Percentiles rank a stretch among this genome's conserved stretches.
These are phyloP conservation scores for Chalara sp. DNA, from an alignment of 2,329 filamentous ascomycete species.

Conservation along the genomic window DNA sequence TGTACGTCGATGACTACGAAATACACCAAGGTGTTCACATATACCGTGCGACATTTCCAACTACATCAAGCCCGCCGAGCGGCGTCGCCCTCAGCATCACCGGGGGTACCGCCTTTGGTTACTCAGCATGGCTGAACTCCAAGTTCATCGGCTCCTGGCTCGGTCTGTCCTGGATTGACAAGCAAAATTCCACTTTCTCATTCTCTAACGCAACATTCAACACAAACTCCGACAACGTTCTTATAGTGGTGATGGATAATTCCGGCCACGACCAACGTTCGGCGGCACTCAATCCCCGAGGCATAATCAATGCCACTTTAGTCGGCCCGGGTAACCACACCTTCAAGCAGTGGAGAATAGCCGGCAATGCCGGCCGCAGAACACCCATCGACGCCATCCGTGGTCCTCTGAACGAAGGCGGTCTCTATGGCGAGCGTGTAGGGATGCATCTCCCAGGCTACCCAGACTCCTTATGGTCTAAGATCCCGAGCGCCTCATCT, in stretches of 20 bases:
- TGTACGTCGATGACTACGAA: constrained; percentile 38
- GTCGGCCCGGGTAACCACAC: constrained; percentile 22
- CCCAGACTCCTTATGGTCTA: constrained; percentile 38
- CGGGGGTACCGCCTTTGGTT: constrained; percentile 7
- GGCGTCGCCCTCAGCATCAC: too few relatives aligned
- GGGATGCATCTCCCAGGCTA: constrained; percentile 53
- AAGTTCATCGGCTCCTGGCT: constrained; percentile 46
- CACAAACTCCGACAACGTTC: constrained; percentile 30
- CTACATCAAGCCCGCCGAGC: too few relatives aligned
- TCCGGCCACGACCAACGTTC: constrained; percentile 50
- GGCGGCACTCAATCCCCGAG: constrained; percentile 39
- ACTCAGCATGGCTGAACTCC: constrained; percentile 39
- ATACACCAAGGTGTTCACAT: neutral
- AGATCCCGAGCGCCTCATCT: constrained; percentile 11
- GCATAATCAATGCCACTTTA: constrained; percentile 45
- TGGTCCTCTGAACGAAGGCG: constrained; percentile 49
- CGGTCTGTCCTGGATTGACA: constrained; percentile 28
- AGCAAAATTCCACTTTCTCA: constrained; percentile 15
- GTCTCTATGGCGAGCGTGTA: constrained; percentile 48
- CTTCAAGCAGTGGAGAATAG: constrained; percentile 43
- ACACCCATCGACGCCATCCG: constrained; percentile 46
- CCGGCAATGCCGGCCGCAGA: constrained; percentile 46
- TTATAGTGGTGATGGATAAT: constrained; percentile 51
- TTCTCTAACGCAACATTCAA: constrained; percentile 36
- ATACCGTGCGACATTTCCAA: too few relatives aligned